Evolutionary conservation across 768 basidiomycete genomes (phyloP), one percentile per base, ranked within the genome.

Genomic region (Leccinellum albellum): DNA sequence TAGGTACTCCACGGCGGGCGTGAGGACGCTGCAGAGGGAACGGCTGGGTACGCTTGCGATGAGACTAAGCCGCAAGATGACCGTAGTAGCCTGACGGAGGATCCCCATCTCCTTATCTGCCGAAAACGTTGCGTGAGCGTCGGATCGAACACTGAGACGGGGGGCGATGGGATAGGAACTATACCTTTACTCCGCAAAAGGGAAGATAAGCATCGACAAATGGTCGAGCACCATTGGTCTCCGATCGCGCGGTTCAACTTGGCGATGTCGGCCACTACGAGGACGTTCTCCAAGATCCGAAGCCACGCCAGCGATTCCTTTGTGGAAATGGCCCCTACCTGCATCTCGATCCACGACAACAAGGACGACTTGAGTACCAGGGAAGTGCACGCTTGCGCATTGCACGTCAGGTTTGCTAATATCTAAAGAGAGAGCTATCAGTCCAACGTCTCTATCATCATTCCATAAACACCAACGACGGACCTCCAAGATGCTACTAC

Each of bases 391-490:
- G 91, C 91, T 61, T 87, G 83, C 0, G 73, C 61, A 63, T 89
- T 86, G 63, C 79, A 82, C 0, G 90, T 89, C 54, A 94, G 64
- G 64, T 87, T 90, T 3, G 87, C 85, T 1, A 95, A 76, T 4
- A 92, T 79, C 89, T 93, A 21, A 48, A 5, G 23, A n/a, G 28
- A 28, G 23, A 3, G 6, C 1, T 4, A 20, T 61, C 37, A 64
- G 40, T 17, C 8, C 3, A 13, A 12, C n/a, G n/a, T n/a, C n/a
- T n/a, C n/a, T n/a, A n/a, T n/a, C n/a, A 21, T 23, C 12, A 15
- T 9, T 33, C 15, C 2, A 56, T 21, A 5, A 9, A 4, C 23
- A 37, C n/a, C 23, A 21, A 23, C 13, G 8, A 74, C 79, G 29
- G 59, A 88, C 90, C 78, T 90, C 89, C 5, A 93, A 70, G 33